A percentile compares a stretch with the other conserved stretches of the same genome.
These are phyloP conservation scores for Aspergillus sp. DNA, from an alignment of 2,329 filamentous ascomycete species.

Conservation along the genomic window DNA sequence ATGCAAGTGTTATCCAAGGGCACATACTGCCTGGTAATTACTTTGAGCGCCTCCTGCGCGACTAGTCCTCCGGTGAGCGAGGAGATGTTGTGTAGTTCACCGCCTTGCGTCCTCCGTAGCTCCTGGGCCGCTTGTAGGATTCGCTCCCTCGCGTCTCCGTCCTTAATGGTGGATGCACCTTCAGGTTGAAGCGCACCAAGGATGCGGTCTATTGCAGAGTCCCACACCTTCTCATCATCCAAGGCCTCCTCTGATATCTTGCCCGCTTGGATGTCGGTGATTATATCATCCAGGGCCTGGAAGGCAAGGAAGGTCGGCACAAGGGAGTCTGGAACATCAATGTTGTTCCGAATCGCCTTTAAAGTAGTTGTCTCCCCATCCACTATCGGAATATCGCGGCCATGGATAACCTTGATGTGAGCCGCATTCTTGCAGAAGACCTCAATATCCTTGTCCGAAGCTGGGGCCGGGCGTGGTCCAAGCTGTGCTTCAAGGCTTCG, in stretches of 20 bases:
- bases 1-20: slow-evolving; percentile 65
- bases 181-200: slow-evolving; percentile 39
- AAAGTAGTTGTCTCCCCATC: slow-evolving; percentile 40
- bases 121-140: slow-evolving; percentile 63
- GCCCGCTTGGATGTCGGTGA: slow-evolving; percentile 57
- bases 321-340: slow-evolving; percentile 58
- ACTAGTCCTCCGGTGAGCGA: slow-evolving; percentile 87
- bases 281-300: slow-evolving; percentile 46
- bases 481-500: slow-evolving; percentile 56
- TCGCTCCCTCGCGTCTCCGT: slow-evolving; percentile 54
- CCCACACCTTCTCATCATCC: slow-evolving; percentile 38
- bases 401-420: slow-evolving; percentile 84
- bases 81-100: slow-evolving; percentile 90
- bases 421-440: slow-evolving; percentile 94
- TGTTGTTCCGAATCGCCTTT: slow-evolving; percentile 44
- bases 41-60: slow-evolving; percentile 95
- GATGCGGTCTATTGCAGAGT: slow-evolving; percentile 31
- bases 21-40: slow-evolving; percentile 65
- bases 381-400: slow-evolving; percentile 57
- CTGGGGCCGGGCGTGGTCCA: slow-evolving; percentile 47
- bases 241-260: slow-evolving; percentile 26
- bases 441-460: slow-evolving; percentile 76
- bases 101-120: slow-evolving; percentile 73
- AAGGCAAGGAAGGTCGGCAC: slow-evolving; percentile 71
- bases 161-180: slow-evolving; percentile 48